A percentile compares a stretch with the other conserved stretches of the same genome.
Evolutionary conservation across 768 basidiomycete species (phyloP).

Genomic region (Paxillus ammoniavirescens): DNA sequence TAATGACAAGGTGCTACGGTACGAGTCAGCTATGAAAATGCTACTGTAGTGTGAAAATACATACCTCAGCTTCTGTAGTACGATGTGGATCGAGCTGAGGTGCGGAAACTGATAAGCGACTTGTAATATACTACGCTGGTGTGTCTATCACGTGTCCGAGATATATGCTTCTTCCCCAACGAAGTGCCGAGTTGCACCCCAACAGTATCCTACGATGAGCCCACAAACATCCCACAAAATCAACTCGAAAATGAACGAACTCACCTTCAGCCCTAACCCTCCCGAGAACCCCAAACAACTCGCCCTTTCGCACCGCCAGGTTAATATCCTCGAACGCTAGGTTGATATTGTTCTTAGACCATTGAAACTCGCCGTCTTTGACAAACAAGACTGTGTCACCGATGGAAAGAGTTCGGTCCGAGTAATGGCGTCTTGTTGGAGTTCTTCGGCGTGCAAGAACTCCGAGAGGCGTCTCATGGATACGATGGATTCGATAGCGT

Average conservation of each 20-base stretch:
- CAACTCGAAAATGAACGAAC: neutral
- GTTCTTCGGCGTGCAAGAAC: slow-evolving; percentile 77
- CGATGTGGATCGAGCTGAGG: too few species aligned
- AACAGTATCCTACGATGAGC: too few species aligned
- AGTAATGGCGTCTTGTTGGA: slow-evolving; percentile 75
- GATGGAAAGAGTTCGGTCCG: slow-evolving; percentile 43
- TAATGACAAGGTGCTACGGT: too few species aligned
- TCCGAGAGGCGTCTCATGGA: slow-evolving; percentile 74
- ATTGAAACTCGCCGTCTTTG: slow-evolving; percentile 88
- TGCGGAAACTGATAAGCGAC: too few species aligned
- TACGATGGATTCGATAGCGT: slow-evolving; percentile 83
- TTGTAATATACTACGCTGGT: too few species aligned
- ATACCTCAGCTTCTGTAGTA: too few species aligned
- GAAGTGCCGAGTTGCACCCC: too few species aligned
- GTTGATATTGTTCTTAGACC: slow-evolving; percentile 60
- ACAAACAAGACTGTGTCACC: slow-evolving; percentile 74
- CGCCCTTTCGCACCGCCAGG: slow-evolving; percentile 75
- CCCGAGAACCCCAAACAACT: slow-evolving; percentile 82
- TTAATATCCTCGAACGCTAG: slow-evolving; percentile 73
- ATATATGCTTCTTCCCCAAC: too few species aligned
- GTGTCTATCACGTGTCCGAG: too few species aligned
- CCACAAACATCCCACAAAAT: too few species aligned
- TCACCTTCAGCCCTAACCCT: slow-evolving; percentile 89
- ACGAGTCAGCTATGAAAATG: too few species aligned
- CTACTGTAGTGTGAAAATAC: too few species aligned